Base-by-base conservation (phyloP, 306 rosid genomes). In the Cicer chorassanicum region DNA sequence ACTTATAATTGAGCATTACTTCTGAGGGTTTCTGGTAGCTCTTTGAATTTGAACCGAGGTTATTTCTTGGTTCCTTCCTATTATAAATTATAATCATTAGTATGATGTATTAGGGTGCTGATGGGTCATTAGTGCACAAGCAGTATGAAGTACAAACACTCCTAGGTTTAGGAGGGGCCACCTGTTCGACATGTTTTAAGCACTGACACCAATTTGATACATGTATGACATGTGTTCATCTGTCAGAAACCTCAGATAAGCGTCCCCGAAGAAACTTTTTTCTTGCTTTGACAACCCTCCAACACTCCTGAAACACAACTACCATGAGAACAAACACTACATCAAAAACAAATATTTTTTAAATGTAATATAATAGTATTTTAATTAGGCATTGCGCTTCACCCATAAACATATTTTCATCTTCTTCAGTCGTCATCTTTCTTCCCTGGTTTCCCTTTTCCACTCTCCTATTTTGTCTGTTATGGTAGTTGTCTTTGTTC, bases 71-170 rank as follows among this genome's bases (percentile, higher is more conserved):
- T 51, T 62, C 29, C 24, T 21, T 54, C 36, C 29, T 54, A 18
- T 8, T 24, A 24, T 24, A 24, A 24, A 34, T 6, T 15, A 44
- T 69, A 54, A 56, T 63, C 46, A 4, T 36, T 54, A 49, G 19
- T 24, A 15, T 68, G 59, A 73, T 34, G 59, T 61, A 54, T 41
- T 59, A 39, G n/a, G 55, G 7, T 34, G 54, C 62, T 59, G 57
- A 8, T 44, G 12, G 65, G 4, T 36, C 70, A 53, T 61, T 56
- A 16, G 29, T 63, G 51, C 13, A 4, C 72, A 65, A 57, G 66
- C 75, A 51, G 64, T 68, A 50, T 66, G 39, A 9, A 56, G 39
- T 7, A 9, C 8, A 1, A 5, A 56, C 39, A 19, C 63, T 56
- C 34, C 1, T 56, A 19, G 14, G 63, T 21, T 56, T 56, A 56